Evolutionary conservation across 225 moss, liverwort and hornwort genomes (phyloP).

Genomic region (Straminergon stramineum): DNA sequence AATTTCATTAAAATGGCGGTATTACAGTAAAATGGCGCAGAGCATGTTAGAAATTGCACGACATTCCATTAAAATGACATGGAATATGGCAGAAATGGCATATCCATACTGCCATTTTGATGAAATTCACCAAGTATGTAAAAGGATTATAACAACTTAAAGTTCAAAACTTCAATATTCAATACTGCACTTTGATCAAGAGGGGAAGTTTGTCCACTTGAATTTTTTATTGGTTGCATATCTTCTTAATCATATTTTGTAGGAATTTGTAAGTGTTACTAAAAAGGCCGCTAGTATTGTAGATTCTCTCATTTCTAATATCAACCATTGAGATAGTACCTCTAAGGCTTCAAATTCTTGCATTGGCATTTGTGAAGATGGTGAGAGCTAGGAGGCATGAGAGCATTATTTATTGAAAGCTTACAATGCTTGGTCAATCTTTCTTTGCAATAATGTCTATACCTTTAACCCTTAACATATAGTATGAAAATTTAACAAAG

Average conservation of each 20-base stretch:
- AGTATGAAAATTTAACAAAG: not conserved
- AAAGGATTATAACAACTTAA: too few species aligned
- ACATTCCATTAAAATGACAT: too few species aligned
- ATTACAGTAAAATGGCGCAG: too few species aligned
- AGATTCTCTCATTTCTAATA: too few species aligned
- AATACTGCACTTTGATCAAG: not conserved
- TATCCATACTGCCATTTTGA: too few species aligned
- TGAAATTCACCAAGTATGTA: not conserved
- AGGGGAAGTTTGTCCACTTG: not conserved
- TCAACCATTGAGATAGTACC: not conserved
- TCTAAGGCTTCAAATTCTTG: too few species aligned
- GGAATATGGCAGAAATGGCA: too few species aligned
- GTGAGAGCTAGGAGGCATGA: too few species aligned
- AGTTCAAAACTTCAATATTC: not conserved
- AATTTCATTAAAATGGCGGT: too few species aligned
- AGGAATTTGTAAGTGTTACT: not conserved
- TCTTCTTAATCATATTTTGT: not conserved
- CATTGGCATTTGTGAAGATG: too few species aligned
- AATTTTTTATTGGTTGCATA: not conserved
- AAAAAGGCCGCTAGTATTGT: not conserved
- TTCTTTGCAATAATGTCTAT: not conserved
- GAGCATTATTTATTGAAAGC: too few species aligned
- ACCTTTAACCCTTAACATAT: not conserved
- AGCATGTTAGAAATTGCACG: too few species aligned
- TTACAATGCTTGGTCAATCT: accelerated